Percentiles rank a stretch among this genome's conserved stretches.
phyloP scores from a whole-genome alignment of 2,329 filamentous ascomycete genomes.

The Acarospora socialis region DNA sequence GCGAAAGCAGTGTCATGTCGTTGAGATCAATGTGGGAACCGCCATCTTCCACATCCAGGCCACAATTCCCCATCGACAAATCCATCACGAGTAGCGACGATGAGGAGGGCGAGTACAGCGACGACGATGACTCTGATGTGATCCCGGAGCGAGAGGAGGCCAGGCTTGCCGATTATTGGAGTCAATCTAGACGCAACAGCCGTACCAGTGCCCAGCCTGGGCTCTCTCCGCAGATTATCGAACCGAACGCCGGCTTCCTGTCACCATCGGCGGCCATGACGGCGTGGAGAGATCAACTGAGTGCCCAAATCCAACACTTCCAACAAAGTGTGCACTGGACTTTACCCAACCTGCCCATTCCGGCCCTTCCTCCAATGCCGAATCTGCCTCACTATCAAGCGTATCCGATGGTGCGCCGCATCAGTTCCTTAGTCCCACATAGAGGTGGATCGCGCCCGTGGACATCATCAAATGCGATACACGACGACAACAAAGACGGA shows the following conservation, averaged over 20 bases:
- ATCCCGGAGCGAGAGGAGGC: too few species aligned
- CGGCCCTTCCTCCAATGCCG: constrained; percentile 43
- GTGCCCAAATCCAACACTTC: constrained; percentile 60
- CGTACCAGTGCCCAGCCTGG: constrained; percentile 10
- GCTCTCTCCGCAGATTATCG: constrained; percentile 16
- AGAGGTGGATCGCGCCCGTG: constrained; percentile 39
- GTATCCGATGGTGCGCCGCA: constrained; percentile 56
- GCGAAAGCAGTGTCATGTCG: constrained; percentile 49
- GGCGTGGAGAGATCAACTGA: constrained; percentile 59
- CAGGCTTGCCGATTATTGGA: too few species aligned
- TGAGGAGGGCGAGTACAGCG: too few species aligned
- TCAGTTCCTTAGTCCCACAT: constrained; percentile 59
- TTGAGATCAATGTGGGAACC: constrained; percentile 53
- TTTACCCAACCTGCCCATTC: constrained; percentile 45
- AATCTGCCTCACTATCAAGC: constrained; percentile 59
- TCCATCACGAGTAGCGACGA: constrained; percentile 28
- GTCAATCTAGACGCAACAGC: constrained; percentile 11
- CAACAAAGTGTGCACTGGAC: constrained; percentile 56
- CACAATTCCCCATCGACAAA: constrained; percentile 31
- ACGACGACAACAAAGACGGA: constrained; percentile 34
- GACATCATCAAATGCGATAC: constrained; percentile 25
- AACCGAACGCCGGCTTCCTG: constrained; percentile 24
- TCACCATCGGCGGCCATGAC: constrained; percentile 50
- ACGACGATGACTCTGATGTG: constrained; percentile 20
- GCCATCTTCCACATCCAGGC: constrained; percentile 23